phyloP scores from a whole-genome alignment of 2,329 filamentous ascomycete genomes.

The Epichloe sibirici region DNA sequence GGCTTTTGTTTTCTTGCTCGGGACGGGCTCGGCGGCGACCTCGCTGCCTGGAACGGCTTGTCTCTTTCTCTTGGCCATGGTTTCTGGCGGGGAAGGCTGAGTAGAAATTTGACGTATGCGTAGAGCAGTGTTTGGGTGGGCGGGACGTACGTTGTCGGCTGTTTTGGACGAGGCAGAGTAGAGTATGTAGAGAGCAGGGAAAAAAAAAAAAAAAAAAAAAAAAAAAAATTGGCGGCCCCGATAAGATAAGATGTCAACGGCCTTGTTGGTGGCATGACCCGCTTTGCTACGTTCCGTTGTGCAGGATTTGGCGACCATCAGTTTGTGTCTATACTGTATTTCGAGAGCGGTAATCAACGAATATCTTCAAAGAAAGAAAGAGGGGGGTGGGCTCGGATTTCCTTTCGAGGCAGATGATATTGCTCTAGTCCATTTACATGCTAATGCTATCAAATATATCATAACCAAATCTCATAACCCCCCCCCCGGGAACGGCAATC shows the following conservation, averaged over 20 bases:
- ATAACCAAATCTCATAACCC: background rate
- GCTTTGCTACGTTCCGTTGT: no score
- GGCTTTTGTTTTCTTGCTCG: constrained; percentile 23
- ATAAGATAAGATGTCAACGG: constrained; percentile 4
- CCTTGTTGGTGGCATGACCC: background rate
- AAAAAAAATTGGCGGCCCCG: constrained; percentile 1
- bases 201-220: background rate
- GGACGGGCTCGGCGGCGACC: constrained; percentile 9
- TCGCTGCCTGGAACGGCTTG: constrained; percentile 19
- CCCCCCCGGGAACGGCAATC: constrained; percentile 6
- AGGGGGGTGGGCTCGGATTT: background rate
- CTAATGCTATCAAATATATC: constrained; percentile 3
- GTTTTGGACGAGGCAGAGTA: no score
- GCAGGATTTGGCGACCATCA: no score
- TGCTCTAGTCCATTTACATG: constrained; percentile 1
- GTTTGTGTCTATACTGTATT: no score
- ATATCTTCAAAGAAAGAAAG: background rate
- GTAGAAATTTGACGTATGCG: background rate
- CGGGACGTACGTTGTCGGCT: background rate
- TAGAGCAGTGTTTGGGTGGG: background rate
- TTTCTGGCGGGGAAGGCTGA: background rate
- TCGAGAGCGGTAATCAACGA: background rate
- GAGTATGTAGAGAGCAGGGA: no score
- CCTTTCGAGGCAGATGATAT: no score
- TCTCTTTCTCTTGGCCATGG: constrained; percentile 38